A percentile compares a stretch with the other conserved stretches of the same genome.
phyloP scores from a whole-genome alignment of 2,329 filamentous ascomycete species.

The Fusarium nygamai region DNA sequence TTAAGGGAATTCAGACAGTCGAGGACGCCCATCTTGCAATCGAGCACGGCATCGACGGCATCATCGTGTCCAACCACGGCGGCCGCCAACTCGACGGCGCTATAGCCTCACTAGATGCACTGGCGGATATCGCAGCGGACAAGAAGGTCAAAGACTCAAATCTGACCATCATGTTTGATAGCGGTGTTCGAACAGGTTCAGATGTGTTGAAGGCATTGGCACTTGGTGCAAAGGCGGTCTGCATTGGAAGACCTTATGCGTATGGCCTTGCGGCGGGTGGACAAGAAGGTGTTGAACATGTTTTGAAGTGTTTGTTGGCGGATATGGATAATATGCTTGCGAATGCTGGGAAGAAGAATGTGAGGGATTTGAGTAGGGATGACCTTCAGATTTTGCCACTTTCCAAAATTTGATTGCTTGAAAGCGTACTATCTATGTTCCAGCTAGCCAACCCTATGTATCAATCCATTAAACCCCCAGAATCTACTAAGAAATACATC shows the following conservation, averaged over 20 bases:
- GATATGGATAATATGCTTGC: constrained; percentile 64
- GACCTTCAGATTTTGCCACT: constrained; percentile 27
- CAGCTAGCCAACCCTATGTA: not conserved
- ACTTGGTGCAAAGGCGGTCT: constrained; percentile 53
- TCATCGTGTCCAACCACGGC: constrained; percentile 56
- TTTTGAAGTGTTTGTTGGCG: constrained; percentile 54
- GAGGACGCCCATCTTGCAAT: constrained; percentile 53
- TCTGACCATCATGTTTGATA: constrained; percentile 64
- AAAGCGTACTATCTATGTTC: not conserved
- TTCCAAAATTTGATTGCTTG: not conserved
- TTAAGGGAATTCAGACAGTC: constrained; percentile 54
- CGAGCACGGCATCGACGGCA: constrained; percentile 50
- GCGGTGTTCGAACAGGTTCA: constrained; percentile 52
- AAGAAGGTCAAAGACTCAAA: constrained; percentile 49
- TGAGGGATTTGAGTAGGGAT: constrained; percentile 38
- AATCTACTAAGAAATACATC: too few species aligned
- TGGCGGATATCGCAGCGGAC: constrained; percentile 61
- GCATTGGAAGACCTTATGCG: constrained; percentile 55
- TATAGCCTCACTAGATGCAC: constrained; percentile 64
- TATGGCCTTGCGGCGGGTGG: constrained; percentile 51
- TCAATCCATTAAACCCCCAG: not conserved
- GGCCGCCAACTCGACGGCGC: constrained; percentile 55
- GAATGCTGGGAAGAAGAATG: constrained; percentile 59
- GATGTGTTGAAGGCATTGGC: constrained; percentile 55
- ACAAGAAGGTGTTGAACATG: constrained; percentile 64